phyloP scores from a whole-genome alignment of 2,329 filamentous ascomycete genomes.

The Elsinoe ampelina region DNA sequence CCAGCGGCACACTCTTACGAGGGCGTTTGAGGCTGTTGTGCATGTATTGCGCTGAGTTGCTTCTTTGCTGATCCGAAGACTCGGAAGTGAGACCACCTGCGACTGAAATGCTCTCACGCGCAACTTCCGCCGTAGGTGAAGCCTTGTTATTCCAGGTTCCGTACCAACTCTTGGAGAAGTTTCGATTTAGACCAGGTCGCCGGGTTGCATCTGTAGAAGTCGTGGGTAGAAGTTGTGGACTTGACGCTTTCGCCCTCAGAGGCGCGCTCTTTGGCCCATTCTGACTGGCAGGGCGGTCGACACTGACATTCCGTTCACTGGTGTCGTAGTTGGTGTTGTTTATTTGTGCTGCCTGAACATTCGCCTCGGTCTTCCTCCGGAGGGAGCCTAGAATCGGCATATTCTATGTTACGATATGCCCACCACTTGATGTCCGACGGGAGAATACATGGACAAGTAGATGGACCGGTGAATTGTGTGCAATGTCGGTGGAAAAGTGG shows the following conservation, averaged over 20 bases:
- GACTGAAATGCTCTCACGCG: constrained; percentile 37
- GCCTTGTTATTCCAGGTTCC: constrained; percentile 40
- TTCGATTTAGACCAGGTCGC: constrained; percentile 9
- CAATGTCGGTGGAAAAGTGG: neutral
- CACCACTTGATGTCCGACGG: neutral
- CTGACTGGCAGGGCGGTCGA: neutral
- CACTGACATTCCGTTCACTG: neutral
- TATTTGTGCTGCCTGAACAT: constrained; percentile 25
- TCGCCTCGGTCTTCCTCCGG: constrained; percentile 35
- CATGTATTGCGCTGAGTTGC: constrained; percentile 16
- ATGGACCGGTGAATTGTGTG: neutral
- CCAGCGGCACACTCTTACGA: constrained; percentile 37
- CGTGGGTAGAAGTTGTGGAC: neutral
- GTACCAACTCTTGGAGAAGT: constrained; percentile 33
- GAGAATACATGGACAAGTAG: neutral
- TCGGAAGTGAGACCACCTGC: constrained; percentile 36
- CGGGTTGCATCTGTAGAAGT: neutral
- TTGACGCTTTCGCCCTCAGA: constrained; percentile 11
- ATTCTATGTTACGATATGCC: neutral
- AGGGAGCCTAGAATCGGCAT: constrained; percentile 16
- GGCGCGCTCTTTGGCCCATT: neutral
- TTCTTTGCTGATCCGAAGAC: constrained; percentile 26
- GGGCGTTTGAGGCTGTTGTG: constrained; percentile 16
- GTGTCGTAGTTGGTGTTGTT: constrained; percentile 11
- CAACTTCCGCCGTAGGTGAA: constrained; percentile 37